These are phyloP conservation scores for Puccinia novopanici DNA, from an alignment of 1,284 basidiomycete genomes.

Conservation along the genomic window DNA sequence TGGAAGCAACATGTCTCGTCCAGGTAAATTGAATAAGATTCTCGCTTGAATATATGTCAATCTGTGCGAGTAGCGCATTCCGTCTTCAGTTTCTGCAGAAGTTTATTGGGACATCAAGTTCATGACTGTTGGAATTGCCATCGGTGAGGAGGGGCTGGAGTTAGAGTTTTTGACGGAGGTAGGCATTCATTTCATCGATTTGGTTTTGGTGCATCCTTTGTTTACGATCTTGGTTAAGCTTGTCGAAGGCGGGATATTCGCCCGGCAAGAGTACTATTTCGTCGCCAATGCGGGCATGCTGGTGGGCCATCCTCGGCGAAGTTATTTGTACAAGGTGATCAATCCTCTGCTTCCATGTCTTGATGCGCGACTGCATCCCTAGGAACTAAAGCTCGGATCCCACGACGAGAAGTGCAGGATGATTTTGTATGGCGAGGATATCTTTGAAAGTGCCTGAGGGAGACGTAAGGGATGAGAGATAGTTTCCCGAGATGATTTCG, in stretches of 20 bases:
- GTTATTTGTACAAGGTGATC: constrained; percentile 31
- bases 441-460: constrained; percentile 48
- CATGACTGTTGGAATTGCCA: constrained; percentile 37
- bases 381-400: constrained; percentile 86
- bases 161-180: constrained; percentile 20
- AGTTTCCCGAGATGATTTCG: constrained; percentile 56
- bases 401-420: constrained; percentile 71
- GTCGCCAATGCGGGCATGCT: constrained; percentile 20
- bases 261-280: constrained; percentile 46
- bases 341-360: constrained; percentile 21
- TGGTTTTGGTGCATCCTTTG: constrained; percentile 26
- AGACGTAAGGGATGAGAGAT: constrained; percentile 53
- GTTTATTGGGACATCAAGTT: constrained; percentile 52
- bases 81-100: constrained; percentile 70
- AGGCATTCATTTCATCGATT: constrained; percentile 37
- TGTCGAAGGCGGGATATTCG: constrained; percentile 41
- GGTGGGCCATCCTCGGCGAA: background rate
- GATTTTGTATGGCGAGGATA: constrained; percentile 39
- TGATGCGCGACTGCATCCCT: constrained; percentile 58
- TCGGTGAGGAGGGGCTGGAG: constrained; percentile 24
- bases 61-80: constrained; percentile 73
- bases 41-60: constrained; percentile 73
- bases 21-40: constrained; percentile 74
- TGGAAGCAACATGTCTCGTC: constrained; percentile 79
- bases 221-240: constrained; percentile 35